These are phyloP conservation scores for Pleurotus citrinopileatus DNA, from an alignment of 768 basidiomycete species.

Conservation along the genomic window DNA sequence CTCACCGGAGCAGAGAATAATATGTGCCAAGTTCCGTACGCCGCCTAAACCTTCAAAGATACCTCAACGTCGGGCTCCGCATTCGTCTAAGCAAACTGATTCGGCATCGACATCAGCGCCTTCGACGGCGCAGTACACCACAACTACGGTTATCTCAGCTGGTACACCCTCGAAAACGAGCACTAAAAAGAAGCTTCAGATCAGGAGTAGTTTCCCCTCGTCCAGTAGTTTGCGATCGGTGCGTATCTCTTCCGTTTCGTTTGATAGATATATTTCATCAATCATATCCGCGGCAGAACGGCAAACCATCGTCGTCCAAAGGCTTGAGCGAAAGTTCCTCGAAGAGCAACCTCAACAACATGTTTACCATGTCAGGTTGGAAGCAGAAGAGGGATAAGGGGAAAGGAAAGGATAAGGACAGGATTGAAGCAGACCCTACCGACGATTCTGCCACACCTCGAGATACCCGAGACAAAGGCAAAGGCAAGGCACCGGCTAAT, in stretches of 20 bases:
- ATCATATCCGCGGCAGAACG: background rate
- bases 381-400: conserved; percentile 19
- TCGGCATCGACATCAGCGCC: background rate
- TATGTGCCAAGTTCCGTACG: conserved; percentile 13
- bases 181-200: background rate
- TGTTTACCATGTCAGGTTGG: conserved; percentile 8
- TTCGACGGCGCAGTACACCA: background rate
- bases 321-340: conserved; percentile 4
- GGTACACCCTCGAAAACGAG: background rate
- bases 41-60: background rate
- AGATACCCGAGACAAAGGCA: background rate
- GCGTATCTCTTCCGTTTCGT: background rate
- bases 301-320: conserved; percentile 3
- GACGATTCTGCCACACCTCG: background rate
- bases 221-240: conserved; percentile 1
- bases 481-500: background rate
- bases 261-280: background rate
- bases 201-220: conserved; percentile 3
- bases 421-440: background rate
- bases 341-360: conserved; percentile 8
- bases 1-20: background rate
- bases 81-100: too few relatives aligned
- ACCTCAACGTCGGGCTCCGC: background rate
- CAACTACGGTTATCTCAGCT: background rate
- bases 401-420: conserved; percentile 10